Base-by-base conservation (phyloP, 306 rosid species). In the Sphenostylis stenocarpa region DNA sequence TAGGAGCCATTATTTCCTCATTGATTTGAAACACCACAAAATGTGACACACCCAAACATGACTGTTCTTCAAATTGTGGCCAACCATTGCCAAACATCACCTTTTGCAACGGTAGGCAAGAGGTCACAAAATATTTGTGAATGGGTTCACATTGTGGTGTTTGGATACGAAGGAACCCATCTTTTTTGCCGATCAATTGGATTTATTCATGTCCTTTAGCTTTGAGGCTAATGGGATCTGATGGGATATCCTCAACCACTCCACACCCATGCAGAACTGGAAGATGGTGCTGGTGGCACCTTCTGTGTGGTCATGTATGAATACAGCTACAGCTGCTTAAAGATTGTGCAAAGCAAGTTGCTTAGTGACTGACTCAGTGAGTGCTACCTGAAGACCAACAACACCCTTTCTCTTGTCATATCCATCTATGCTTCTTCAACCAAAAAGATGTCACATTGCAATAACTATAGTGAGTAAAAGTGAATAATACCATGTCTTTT, bases 251-350 rank as follows among this genome's bases (percentile, higher is more conserved):
- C 4, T 34, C 51, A 34, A 19, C 34, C 9, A 20, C 52, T 0
- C 13, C 57, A 51, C 24, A 13, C 57, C 57, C 64, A 51, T 19
- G 48, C 63, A 33, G 75, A 51, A 51, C 48, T 72, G 57, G 65
- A 63, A 33, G 55, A 61, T 79, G 78, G 44, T 49, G 78, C 14
- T 11, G 44, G 28, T 31, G 61, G 41, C 81, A 55, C 61, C 12
- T 67, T 45, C 20, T 69, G 33, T 60, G 7, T 44, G 29, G 26
- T 34, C 12, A n/a, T 60, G 70, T 38, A 67, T 29, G 47, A 57
- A 66, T 39, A 33, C 24, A 38, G 28, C 19, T 16, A 24, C 34
- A 24, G 63, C 5, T 67, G 7, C 20, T 44, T 47, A 6, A 33
- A 69, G 67, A 11, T 21, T 63, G 36, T 12, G 1, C n/a, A 15